These are phyloP conservation scores for Ophiostoma sp. DNA, from an alignment of 2,329 filamentous ascomycete species.

Conservation along the genomic window DNA sequence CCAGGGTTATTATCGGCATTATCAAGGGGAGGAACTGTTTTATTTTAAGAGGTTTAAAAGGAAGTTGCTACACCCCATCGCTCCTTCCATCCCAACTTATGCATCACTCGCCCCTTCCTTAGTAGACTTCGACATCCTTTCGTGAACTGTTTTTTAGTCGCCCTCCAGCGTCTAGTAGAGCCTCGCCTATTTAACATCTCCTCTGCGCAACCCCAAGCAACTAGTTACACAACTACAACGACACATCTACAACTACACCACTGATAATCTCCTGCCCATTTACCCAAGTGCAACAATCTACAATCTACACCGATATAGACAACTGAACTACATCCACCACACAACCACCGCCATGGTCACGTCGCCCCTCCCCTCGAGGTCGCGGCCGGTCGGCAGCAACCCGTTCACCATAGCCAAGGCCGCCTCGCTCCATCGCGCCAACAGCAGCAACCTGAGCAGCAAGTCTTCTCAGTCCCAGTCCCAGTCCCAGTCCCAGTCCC, in stretches of 20 bases:
- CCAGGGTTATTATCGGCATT: neutral
- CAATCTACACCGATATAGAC: neutral
- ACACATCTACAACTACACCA: neutral
- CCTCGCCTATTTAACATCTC: neutral
- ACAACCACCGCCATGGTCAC: conserved; percentile 21
- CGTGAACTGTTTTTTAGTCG: neutral
- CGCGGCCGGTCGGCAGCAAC: conserved; percentile 22
- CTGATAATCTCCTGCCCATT: neutral
- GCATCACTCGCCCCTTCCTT: neutral
- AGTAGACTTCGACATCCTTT: neutral
- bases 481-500: neutral
- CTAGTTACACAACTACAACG: too few species aligned
- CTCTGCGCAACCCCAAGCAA: neutral
- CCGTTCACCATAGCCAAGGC: conserved; percentile 24
- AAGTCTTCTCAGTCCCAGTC: neutral
- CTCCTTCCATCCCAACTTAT: neutral
- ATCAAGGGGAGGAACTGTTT: neutral
- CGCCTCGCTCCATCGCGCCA: conserved; percentile 19
- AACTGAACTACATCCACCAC: neutral
- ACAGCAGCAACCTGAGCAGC: conserved; percentile 18
- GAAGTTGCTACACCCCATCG: neutral
- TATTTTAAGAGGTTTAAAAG: neutral
- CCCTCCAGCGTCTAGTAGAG: neutral
- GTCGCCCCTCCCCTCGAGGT: conserved; percentile 25
- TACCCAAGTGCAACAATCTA: neutral